Conservation (phyloP, 768 basidiomycete species). For the Hygrocybe coccinea region DNA sequence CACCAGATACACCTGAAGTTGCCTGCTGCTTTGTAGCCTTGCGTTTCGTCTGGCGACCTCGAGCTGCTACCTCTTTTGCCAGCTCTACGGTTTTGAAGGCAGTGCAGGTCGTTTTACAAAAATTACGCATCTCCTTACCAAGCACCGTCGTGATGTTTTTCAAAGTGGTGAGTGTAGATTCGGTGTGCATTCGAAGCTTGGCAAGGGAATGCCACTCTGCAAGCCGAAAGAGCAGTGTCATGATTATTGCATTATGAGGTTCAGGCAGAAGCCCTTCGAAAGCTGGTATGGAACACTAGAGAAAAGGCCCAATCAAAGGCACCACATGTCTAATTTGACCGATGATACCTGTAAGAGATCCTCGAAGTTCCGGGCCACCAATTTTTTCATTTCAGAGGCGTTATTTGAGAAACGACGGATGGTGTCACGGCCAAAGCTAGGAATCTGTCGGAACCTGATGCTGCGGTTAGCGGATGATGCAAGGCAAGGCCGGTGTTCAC, state of each 20-base stretch:
- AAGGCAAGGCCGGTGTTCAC: neutral
- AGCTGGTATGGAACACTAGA: slow-evolving; percentile 32
- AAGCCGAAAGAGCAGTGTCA: slow-evolving; percentile 26
- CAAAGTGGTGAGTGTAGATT: slow-evolving; percentile 28
- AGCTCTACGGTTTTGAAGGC: slow-evolving; percentile 22
- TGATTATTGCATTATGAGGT: slow-evolving; percentile 23
- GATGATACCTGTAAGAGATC: slow-evolving; percentile 38
- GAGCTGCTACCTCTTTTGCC: slow-evolving; percentile 22
- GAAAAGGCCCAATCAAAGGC: neutral
- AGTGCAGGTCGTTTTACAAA: slow-evolving; percentile 15
- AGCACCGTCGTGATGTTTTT: slow-evolving; percentile 25
- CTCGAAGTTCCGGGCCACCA: slow-evolving; percentile 37
- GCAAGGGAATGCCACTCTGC: slow-evolving; percentile 34
- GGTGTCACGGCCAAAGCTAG: slow-evolving; percentile 27
- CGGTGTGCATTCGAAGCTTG: slow-evolving; percentile 34
- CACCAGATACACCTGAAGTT: neutral
- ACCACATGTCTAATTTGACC: neutral
- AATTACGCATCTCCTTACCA: slow-evolving; percentile 22
- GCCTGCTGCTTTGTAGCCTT: neutral
- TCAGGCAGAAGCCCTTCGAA: slow-evolving; percentile 35
- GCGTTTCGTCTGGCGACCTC: slow-evolving; percentile 15
- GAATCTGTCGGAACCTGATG: slow-evolving; percentile 22
- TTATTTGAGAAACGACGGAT: slow-evolving; percentile 35
- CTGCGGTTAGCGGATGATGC: neutral
- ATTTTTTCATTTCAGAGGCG: slow-evolving; percentile 32